Evolutionary conservation across 495 filamentous ascomycete genomes (phyloP), one percentile per base, ranked within the genome.

Genomic region (Tuber calosporum): DNA sequence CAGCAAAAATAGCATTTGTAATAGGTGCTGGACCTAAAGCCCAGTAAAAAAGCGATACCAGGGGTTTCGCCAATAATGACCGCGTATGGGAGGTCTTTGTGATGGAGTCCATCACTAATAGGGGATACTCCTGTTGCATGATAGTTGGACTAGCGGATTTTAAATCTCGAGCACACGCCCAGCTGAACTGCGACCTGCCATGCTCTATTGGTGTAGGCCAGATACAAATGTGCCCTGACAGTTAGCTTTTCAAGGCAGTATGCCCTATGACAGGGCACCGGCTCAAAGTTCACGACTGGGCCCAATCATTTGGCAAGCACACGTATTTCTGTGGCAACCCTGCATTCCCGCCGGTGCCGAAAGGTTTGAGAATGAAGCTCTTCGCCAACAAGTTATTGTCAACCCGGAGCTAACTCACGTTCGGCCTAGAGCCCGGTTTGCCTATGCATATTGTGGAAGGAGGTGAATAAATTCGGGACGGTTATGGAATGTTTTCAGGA

Each of bases 81-180:
- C 53, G 19, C 3, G 53, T 13, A 34, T 62, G 26, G 53, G 53
- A 30, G 53, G 34, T 34, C 26, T 9, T 13, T 62, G n/a, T 58
- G 48, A 58, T 2, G n/a, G 11, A 17, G 26, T 2, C 26, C 53
- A 62, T 34, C 30, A 30, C 13, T 34, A 62, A 62, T 30, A 26
- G 53, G 17, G 53, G 53, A 62, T 62, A 62, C 34, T 62, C 53
- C 13, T 62, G 53, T 62, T 62, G 53, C 53, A 62, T 58, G n/a
- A 30, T 34, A 62, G 53, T 34, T 62, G 34, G 53, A 6, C 53
- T 62, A 34, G 53, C 53, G 53, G 26, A n/a, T 62, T 62, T 62
- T 62, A 62, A 62, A 62, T 62, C 11, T 62, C n/a, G 19, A 19
- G 26, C 53, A 62, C 53, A 62, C 34, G 5, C 17, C 53, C 53